These are phyloP conservation scores for Trichosanthes truncata DNA, from an alignment of 306 rosid genomes.

Conservation along the genomic window DNA sequence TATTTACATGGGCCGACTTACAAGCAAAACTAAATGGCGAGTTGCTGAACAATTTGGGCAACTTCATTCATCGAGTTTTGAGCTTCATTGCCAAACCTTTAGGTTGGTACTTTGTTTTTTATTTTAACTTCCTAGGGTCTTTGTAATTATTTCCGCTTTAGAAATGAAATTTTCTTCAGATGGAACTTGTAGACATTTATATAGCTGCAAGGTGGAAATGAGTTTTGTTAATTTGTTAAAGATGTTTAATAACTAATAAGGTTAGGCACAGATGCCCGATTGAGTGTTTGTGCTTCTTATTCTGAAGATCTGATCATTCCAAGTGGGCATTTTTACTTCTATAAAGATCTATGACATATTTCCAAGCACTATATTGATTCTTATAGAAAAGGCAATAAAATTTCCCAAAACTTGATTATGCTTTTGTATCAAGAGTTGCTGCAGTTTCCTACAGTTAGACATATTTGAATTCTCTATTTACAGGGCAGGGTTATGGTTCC, in stretches of 20 bases:
- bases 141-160: neutral
- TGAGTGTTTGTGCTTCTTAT: neutral
- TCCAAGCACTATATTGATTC: neutral
- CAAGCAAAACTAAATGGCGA: slow-evolving; percentile 89
- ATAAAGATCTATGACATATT: neutral
- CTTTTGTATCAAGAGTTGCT: neutral
- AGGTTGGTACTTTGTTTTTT: slow-evolving; percentile 42
- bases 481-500: slow-evolving; percentile 86
- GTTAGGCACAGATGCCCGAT: neutral
- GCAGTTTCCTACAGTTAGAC: neutral
- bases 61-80: slow-evolving; percentile 79
- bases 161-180: neutral
- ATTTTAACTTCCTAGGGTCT: neutral
- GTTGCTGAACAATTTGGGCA: slow-evolving; percentile 88
- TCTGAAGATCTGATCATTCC: neutral
- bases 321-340: neutral
- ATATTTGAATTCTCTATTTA: neutral
- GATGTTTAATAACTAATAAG: neutral
- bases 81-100: slow-evolving; percentile 92
- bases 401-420: neutral
- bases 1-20: slow-evolving; percentile 86
- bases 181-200: neutral
- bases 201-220: neutral
- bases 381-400: neutral
- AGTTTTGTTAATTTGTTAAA: neutral